Evolutionary conservation across 441 rosid species (phyloP), one percentile per base, ranked within the genome.

Genomic region (Euphorbia celastroides): DNA sequence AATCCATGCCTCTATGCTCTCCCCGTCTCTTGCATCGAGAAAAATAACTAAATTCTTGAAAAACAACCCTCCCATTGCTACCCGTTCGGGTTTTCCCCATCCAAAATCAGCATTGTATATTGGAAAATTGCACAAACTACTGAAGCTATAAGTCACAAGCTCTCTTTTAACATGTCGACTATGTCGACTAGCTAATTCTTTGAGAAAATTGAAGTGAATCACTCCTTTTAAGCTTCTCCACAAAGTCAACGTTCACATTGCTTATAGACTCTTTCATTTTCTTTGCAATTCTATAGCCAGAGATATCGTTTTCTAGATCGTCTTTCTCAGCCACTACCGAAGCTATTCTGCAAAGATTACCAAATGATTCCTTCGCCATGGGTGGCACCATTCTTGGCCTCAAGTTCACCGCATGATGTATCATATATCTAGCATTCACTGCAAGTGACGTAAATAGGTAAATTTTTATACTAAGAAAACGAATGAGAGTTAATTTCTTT

Each of bases 1-100:
- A 57, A 80, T 48, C 85, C 84, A 78, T 11, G 74, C 86, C 69
- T 83, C 94, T 25, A 83, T 65, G 2, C 75, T 79, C 7, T 65
- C 67, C 25, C 78, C 83, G 2, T 77, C 78, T 25, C 67, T 80
- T 0, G 81, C 51, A 14, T 77, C 78, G 14, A 59, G 11, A 51
- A 80, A 41, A 23, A 68, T 2, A 1, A 65, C 60, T 0, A 52
- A 5, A 22, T 79, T 68, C 60, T 68, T 70, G 13, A 75, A 31
- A 54, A 65, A 31, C 48, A 17, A 30, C 32, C 32, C 22, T 1
- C 61, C 11, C 6, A 16, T 5, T 27, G 57, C 52, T 32, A 69
- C 66, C 83, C 79, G 79, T 10, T n/a, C 34, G 1, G 81, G 84
- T 54, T 70, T 76, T 27, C 82, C 82, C 79, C 76, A 72, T 22